Base-by-base conservation (phyloP, 2,329 filamentous ascomycete species). In the Colletotrichum somersetense region DNA sequence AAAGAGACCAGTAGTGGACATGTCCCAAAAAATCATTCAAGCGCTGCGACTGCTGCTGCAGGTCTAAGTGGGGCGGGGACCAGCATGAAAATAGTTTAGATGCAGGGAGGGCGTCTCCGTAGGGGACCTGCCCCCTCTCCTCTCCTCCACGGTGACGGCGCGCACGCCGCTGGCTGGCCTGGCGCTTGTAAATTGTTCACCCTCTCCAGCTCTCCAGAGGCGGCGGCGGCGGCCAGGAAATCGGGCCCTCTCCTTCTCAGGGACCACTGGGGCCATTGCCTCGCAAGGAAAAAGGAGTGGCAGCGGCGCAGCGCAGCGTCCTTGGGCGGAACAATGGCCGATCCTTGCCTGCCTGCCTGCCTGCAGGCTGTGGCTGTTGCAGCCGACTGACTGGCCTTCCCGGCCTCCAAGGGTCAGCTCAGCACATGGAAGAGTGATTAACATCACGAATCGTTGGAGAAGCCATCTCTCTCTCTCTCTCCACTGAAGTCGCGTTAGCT, bases 1-100 rank as follows among this genome's bases (percentile, higher is more conserved):
- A 52, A 55, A 68, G 71, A 74, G 70, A 62, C 67, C 44, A 71
- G 59, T 16, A 57, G 64, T 71, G 70, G 70, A 73, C 70, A 70
- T 73, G 48, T 42, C 35, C 14, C 59, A 18, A 50, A 38, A 58
- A 30, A 30, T 30, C 61, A 71, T 71, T 48, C 40, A 62, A 26
- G 46, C 61, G 33, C 66, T 55, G 52, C 57, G 48, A 23, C 26
- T 16, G 50, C 23, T 62, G 59, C 59, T 65, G 26, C 38, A 35
- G 12, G 18, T 57, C 52, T 23, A 35, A 23, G 50, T 42, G 64
- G 53, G 57, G 62, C 4, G 42, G 56, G 48, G 42, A n/a, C 18
- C 40, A 35, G 52, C 56, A 38, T 59, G 52, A 46, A 55, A 46
- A 46, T 46, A 52, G 38, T 12, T 3, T 40, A 40, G 68, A 38